Percentiles rank a stretch among this genome's conserved stretches.
These are phyloP conservation scores for Vigna trinervia DNA, from an alignment of 306 rosid genomes.

Conservation along the genomic window DNA sequence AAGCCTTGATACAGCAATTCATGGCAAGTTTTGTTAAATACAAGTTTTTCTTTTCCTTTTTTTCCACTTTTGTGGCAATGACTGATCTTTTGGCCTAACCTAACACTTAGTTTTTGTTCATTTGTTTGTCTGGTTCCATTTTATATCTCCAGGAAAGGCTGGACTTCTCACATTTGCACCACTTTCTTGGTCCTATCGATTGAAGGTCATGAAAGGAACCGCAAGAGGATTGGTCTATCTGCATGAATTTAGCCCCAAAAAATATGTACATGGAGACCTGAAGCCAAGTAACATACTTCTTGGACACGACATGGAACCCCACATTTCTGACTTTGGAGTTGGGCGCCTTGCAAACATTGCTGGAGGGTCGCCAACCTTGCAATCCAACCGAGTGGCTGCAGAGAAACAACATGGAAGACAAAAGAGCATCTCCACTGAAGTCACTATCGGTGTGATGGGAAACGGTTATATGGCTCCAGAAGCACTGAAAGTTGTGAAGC, in stretches of 20 bases:
- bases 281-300: conserved; percentile 86
- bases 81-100: conserved; percentile 17
- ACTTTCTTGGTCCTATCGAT: conserved; percentile 68
- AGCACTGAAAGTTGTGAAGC: conserved; percentile 84
- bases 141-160: conserved; percentile 64
- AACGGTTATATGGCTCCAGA: conserved; percentile 89
- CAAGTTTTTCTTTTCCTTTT: background rate
- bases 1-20: conserved; percentile 87
- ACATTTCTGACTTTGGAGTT: conserved; percentile 89
- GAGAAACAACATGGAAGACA: conserved; percentile 74
- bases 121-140: conserved; percentile 48
- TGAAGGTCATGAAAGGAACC: conserved; percentile 80
- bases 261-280: conserved; percentile 93
- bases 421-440: conserved; percentile 65
- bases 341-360: conserved; percentile 96
- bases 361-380: conserved; percentile 82
- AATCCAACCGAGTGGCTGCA: conserved; percentile 63
- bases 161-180: conserved; percentile 70
- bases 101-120: conserved; percentile 29
- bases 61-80: background rate
- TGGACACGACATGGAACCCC: conserved; percentile 81
- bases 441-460: conserved; percentile 52
- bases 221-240: conserved; percentile 88
- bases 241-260: conserved; percentile 95
- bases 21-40: conserved; percentile 57